A percentile compares a stretch with the other conserved stretches of the same genome.
Evolutionary conservation across 306 rosid genomes (phyloP).

Genomic region (Dryas alaskensis): DNA sequence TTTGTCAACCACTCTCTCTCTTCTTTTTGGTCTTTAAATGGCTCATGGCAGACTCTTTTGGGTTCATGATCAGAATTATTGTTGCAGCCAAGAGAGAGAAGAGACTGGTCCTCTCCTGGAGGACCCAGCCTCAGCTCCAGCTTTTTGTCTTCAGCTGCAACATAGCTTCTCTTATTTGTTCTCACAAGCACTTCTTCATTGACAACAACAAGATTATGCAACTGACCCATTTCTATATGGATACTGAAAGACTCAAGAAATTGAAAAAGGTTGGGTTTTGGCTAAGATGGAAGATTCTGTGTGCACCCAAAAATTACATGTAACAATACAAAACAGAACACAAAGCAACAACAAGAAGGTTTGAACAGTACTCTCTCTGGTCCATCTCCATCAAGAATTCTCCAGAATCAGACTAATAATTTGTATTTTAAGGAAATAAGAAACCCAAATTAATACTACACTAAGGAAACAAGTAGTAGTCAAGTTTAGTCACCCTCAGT

Average conservation of each 20-base stretch:
- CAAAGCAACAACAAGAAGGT: too few species aligned
- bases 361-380: too few species aligned
- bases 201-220: constrained; percentile 18
- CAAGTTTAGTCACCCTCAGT: too few species aligned
- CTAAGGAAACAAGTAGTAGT: too few species aligned
- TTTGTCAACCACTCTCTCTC: constrained; percentile 20
- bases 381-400: too few species aligned
- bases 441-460: too few species aligned
- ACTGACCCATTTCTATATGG: constrained; percentile 12
- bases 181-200: constrained; percentile 15
- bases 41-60: constrained; percentile 11
- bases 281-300: too few species aligned
- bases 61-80: constrained; percentile 14
- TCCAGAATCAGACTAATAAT: too few species aligned
- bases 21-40: constrained; percentile 9
- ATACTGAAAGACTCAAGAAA: background rate
- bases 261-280: background rate
- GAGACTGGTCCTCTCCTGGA: constrained; percentile 34
- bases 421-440: too few species aligned
- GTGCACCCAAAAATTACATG: background rate
- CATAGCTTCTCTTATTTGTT: constrained; percentile 30
- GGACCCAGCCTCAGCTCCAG: constrained; percentile 45
- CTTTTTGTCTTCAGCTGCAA: constrained; percentile 29
- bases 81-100: constrained; percentile 16
- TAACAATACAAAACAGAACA: background rate